Base-by-base conservation (phyloP, 768 basidiomycete genomes). In the Boletus subcaerulescens region DNA sequence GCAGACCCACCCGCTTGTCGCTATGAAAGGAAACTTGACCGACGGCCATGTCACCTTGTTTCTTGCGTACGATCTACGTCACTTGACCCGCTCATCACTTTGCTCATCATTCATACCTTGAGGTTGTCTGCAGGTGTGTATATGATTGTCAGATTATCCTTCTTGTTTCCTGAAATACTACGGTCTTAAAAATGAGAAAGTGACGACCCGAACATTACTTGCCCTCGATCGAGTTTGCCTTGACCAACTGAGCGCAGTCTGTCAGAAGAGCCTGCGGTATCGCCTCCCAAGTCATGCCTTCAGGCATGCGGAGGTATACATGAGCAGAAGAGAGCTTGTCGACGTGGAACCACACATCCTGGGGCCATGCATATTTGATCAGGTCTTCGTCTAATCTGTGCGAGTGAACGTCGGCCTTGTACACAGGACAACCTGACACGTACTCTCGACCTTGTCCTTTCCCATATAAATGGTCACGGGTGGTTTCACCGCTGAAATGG, bases 311-410 rank as follows among this genome's bases (percentile, higher is more conserved):
- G n/a, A 98, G 76, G 69, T 98, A 98, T 39, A 98, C 95, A 70
- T 98, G 93, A 1, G 95, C 94, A 4, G 94, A 97, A 0, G 93
- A 96, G 29, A 98, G 84, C 70, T 95, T 96, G 77, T 98, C 97
- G 57, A 99, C 97, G 71, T 98, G 97, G 60, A 98, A 97, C 92
- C 91, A 92, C 50, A 92, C 74, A 57, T 93, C 91, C 70, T 88
- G 84, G 9, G 89, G 87, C 87, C 87, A 89, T 8, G 89, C 94
- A 64, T 93, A 97, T 72, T 85, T 90, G 64, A 98, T 93, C 47
- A 98, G 74, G 46, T 97, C 94, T 70, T 98, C 96, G 74, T 99
- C 96, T 98, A 69, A 56, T 56, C 59, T 63, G 53, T 48, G 47
- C 52, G 60, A 33, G 55, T 72, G 53, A 70, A 45, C 15, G 45